Evolutionary conservation across 208 protist genomes (phyloP).

Genomic region (Wallacemonas sp.): DNA sequence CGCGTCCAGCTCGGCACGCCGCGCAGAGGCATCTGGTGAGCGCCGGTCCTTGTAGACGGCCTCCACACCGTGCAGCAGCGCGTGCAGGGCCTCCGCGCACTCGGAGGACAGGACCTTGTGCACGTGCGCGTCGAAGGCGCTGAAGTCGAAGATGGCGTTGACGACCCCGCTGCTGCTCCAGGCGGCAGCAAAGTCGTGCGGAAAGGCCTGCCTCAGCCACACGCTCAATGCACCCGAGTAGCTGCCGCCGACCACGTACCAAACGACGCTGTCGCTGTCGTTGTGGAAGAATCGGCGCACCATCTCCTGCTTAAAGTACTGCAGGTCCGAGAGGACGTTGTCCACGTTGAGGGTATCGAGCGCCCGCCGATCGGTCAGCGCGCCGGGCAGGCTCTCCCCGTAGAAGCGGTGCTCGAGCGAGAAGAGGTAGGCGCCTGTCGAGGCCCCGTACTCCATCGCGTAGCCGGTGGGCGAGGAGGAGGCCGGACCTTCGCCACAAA

Average conservation of each 20-base stretch:
- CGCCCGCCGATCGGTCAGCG: constrained; percentile 27
- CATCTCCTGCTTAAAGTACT: constrained; percentile 32
- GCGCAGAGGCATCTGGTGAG: not conserved
- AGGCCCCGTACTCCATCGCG: constrained; percentile 25
- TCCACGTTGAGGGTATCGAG: constrained; percentile 37
- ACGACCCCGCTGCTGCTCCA: constrained; percentile 53
- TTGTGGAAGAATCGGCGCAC: constrained; percentile 20
- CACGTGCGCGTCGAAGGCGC: constrained; percentile 43
- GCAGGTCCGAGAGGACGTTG: constrained; percentile 44
- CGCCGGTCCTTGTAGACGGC: constrained; percentile 20
- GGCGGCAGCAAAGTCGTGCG: constrained; percentile 39
- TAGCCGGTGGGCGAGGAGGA: constrained; percentile 24
- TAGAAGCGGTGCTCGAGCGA: constrained; percentile 64
- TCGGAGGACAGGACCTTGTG: constrained; percentile 26
- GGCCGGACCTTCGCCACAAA: constrained; percentile 37
- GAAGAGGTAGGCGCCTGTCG: constrained; percentile 27
- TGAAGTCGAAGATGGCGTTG: constrained; percentile 48
- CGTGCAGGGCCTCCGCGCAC: constrained; percentile 26
- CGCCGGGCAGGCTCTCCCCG: constrained; percentile 43
- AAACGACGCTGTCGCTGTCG: constrained; percentile 14
- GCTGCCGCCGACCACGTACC: constrained; percentile 48
- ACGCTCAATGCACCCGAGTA: constrained; percentile 48
- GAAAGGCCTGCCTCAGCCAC: constrained; percentile 39
- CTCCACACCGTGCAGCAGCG: constrained; percentile 29
- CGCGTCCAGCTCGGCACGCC: constrained; percentile 16